Base-by-base conservation (phyloP, 2,329 filamentous ascomycete species). In the Colletotrichum liaoningense region DNA sequence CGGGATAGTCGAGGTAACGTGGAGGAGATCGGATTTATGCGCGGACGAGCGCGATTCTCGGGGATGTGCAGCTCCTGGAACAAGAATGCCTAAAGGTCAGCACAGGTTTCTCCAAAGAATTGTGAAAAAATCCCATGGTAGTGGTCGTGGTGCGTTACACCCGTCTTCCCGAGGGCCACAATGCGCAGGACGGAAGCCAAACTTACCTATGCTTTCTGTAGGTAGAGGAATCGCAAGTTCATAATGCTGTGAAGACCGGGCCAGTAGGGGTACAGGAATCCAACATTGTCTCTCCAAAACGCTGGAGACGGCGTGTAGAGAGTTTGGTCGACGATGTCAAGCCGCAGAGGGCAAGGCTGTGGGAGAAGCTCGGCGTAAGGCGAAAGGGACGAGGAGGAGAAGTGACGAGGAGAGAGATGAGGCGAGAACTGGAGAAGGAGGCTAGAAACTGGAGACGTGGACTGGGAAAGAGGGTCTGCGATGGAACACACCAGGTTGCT, bases 401-500 rank as follows among this genome's bases (percentile, higher is more conserved):
- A 28, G 67, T 33, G 58, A 57, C 46, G 30, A 22, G 52, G 24
- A 52, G 59, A 60, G 35, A 67, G 56, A 26, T 42, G 64, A 64
- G 62, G 62, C 46, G 69, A 72, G 57, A 52, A 28, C 54, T 66
- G 59, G 58, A 63, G 69, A 72, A 52, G 19, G 8, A 49, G 42
- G 42, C 42, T 49, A 49, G 42, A n/a, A 49, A 49, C 42, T 49
- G 42, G 42, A 49, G 55, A 69, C 24, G 54, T 35, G 46, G 54
- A 64, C 66, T 69, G 54, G 70, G 46, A 65, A 63, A 63, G 65
- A 73, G 55, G 59, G 42, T 73, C 66, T 56, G 46, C 59, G 70
- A 73, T 69, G 70, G 70, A 49, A 64, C 70, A 64, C 58, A 60
- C 70, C 70, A 70, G 66, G 66, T 60, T 59, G 57, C 59, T 73